Conservation (phyloP, 805 yeast genomes). For the Metahyphopichia silvanorum region DNA sequence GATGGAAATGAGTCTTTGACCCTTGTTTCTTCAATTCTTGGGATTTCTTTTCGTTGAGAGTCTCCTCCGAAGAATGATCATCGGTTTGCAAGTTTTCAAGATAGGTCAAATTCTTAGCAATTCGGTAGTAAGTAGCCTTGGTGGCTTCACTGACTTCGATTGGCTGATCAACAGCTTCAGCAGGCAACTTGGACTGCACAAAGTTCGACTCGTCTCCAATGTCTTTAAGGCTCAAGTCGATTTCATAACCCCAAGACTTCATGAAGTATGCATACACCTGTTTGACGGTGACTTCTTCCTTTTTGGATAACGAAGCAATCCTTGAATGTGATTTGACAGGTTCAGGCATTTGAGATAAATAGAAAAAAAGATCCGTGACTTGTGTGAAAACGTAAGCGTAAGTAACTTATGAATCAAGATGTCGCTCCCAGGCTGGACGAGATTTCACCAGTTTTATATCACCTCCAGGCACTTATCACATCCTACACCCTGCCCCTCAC, state of each 20-base stretch:
- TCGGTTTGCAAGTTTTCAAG: conserved; percentile 2
- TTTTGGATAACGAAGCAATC: conserved; percentile 7
- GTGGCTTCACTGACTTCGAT: conserved; percentile 3
- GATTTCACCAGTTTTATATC: no score
- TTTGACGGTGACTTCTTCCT: conserved; percentile 46
- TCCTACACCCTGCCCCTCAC: no score
- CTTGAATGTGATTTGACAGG: not conserved
- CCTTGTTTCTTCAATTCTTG: not conserved
- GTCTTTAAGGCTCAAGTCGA: conserved; percentile 19
- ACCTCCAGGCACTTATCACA: no score
- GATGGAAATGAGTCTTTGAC: not conserved
- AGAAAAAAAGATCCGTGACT: not conserved
- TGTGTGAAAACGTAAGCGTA: no score
- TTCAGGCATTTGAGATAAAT: not conserved
- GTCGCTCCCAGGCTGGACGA: no score
- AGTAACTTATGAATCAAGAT: no score
- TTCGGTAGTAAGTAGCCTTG: conserved; percentile 4
- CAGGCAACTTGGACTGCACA: conserved; percentile 12
- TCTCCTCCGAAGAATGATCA: not conserved
- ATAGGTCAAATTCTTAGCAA: conserved; percentile 2
- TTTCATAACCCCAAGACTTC: conserved; percentile 39
- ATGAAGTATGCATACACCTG: conserved; percentile 11
- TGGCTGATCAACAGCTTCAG: not conserved
- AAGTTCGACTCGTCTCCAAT: conserved; percentile 15
- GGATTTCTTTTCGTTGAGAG: not conserved